Evolutionary conservation across 2,329 filamentous ascomycete genomes (phyloP).

Genomic region (Cadophora luteo-olivacea): DNA sequence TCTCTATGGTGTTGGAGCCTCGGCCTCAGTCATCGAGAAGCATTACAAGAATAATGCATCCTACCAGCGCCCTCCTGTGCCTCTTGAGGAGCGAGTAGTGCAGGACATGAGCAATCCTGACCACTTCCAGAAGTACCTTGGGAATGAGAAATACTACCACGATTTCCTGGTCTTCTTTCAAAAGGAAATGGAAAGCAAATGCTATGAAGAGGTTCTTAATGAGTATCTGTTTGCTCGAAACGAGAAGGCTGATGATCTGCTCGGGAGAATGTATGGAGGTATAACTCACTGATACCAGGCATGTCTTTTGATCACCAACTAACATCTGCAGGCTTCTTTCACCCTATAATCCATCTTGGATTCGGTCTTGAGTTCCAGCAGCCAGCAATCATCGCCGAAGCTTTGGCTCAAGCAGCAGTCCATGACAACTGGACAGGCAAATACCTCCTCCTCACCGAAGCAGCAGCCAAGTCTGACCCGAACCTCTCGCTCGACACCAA

Average conservation of each 20-base stretch:
- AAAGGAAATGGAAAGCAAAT: slow-evolving; percentile 68
- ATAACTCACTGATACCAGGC: slow-evolving; percentile 30
- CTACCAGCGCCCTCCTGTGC: slow-evolving; percentile 67
- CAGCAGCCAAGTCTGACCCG: slow-evolving; percentile 47
- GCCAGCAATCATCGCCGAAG: slow-evolving; percentile 81
- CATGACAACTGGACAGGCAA: slow-evolving; percentile 63
- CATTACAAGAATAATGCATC: slow-evolving; percentile 68
- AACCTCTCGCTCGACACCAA: slow-evolving; percentile 51
- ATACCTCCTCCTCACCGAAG: slow-evolving; percentile 62
- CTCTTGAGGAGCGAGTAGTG: slow-evolving; percentile 56
- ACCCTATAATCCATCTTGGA: slow-evolving; percentile 84
- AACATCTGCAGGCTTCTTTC: slow-evolving; percentile 63
- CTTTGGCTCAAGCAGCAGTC: slow-evolving; percentile 76
- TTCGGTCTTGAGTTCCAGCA: slow-evolving; percentile 86
- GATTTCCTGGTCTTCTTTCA: slow-evolving; percentile 82
- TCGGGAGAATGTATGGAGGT: slow-evolving; percentile 72
- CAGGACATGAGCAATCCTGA: slow-evolving; percentile 55
- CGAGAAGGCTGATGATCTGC: slow-evolving; percentile 69
- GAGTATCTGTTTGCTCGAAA: slow-evolving; percentile 74
- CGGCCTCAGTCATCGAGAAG: slow-evolving; percentile 61
- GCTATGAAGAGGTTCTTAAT: slow-evolving; percentile 66
- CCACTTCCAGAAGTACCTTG: slow-evolving; percentile 64
- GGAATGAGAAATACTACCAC: slow-evolving; percentile 69
- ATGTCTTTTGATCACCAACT: neutral
- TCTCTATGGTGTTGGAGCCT: slow-evolving; percentile 77